phyloP scores from a whole-genome alignment of 139 green algal genomes.

The Chlamydomonas incerta region DNA sequence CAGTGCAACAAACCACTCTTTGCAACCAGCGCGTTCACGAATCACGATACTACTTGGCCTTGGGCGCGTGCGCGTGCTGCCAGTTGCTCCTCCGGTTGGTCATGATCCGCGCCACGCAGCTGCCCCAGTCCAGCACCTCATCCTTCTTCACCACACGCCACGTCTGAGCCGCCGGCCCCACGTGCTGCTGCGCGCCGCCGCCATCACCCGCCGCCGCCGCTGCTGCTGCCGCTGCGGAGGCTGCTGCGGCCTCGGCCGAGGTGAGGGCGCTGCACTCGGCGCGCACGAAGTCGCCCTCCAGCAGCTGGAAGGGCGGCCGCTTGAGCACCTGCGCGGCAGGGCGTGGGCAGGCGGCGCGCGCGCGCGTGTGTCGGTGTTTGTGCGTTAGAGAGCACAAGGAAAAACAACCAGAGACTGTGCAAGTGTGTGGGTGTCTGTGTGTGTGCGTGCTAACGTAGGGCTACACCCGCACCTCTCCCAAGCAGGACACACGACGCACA shows the following conservation, averaged over 20 bases:
- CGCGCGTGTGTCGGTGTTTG: too few relatives aligned
- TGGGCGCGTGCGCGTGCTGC: conserved; percentile 25
- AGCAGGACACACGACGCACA: too few relatives aligned
- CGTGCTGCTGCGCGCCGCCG: not conserved
- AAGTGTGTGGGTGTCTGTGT: too few relatives aligned
- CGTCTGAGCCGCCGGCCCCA: not conserved
- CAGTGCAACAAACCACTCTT: too few relatives aligned
- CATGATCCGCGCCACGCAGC: conserved; percentile 61
- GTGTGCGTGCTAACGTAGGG: too few relatives aligned
- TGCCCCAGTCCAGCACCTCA: conserved; percentile 48
- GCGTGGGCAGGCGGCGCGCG: too few relatives aligned
- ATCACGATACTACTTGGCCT: not conserved
- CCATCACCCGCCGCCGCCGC: not conserved
- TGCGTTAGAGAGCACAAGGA: too few relatives aligned
- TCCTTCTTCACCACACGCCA: conserved; percentile 58
- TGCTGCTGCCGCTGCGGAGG: not conserved
- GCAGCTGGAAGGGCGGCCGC: conserved; percentile 55
- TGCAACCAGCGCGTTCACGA: too few relatives aligned
- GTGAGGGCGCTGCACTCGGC: conserved; percentile 59
- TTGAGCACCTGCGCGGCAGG: conserved; percentile 40
- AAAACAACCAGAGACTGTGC: too few relatives aligned
- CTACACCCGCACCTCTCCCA: too few relatives aligned
- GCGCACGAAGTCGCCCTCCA: conserved; percentile 67
- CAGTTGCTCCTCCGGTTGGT: conserved; percentile 53
- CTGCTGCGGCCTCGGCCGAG: conserved; percentile 16